Base-by-base conservation (phyloP, 768 basidiomycete genomes). In the Baorangia bicolor region DNA sequence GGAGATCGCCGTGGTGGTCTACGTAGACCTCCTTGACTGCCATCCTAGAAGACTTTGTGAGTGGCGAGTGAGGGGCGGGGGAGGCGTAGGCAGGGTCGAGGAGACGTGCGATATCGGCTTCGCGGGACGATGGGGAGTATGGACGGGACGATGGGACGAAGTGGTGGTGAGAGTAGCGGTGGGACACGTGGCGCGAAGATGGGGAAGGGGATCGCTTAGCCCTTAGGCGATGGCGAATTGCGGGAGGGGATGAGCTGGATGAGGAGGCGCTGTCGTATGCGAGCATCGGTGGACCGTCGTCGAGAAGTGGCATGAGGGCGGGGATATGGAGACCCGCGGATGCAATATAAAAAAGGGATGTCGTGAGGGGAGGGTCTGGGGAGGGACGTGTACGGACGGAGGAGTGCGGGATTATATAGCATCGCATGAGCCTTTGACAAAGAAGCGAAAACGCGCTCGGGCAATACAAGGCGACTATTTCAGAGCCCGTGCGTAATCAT, bases 71-170 rank as follows among this genome's bases (percentile, higher is more conserved):
- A 51, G 63, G 56, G 45, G 55, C 70, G 57, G 58, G 72, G 30
- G 49, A 77, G 35, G 82, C 73, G 72, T 86, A 86, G 20, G 83
- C 73, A 5, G 85, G 85, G 74, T 86, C 85, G 62, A 86, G 83
- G 48, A 86, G 77, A 44, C 85, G 82, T 3, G 81, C 77, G 61
- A 86, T 77, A 72, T 86, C 84, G 5, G 78, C 73, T 10, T 73
- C 76, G 51, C 75, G 74, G 1, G 75, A 64, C 14, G 73, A 71
- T 1, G 74, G 73, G 16, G 73, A 72, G 60, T 76, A 70, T 0
- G 70, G 63, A 5, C 70, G 68, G 0, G 67, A 40, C 1, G 55
- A 55, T 18, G 53, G 53, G 2, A n/a, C 25, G 10, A 46, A 49
- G 6, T 39, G 28, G 49, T 35, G 38, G 20, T 37, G 60, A 4